Base-by-base conservation (phyloP, 768 basidiomycete species). In the Russula lepida region DNA sequence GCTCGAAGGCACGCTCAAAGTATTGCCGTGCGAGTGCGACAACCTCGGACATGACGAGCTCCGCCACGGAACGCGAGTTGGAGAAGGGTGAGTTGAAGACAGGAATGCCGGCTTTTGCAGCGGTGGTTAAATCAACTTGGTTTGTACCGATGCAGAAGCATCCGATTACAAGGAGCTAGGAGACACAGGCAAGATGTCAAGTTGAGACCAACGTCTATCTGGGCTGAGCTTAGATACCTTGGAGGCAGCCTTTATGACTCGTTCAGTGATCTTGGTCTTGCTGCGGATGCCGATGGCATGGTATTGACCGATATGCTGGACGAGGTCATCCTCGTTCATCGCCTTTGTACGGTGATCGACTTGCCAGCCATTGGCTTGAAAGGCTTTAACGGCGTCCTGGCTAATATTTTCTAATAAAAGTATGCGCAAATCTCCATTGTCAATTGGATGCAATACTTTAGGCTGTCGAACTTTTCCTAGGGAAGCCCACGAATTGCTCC, bases 91-190 rank as follows among this genome's bases (percentile, higher is more conserved):
- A 98, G 74, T 99, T 99, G 81, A 99, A 99, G 58, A 99, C 95
- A 30, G 95, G 92, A 66, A 99, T 89, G 60, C 97, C 97, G 55
- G 89, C 84, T 56, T 83, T 83, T 37, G 88, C 84, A 27, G 95
- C 93, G 3, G 88, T 84, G 53, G 71, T 62, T 49, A 99, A 85
- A 71, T 98, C 94, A 66, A 98, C 97, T 74, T 98, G 97, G 74
- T 98, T 98, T 56, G 92, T 95, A 54, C 97, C 97, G 66, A 99
- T 99, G 76, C 97, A 99, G 82, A 99, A 99, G 74, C 97, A 99
- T 12, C 97, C 95, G 64, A 98, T 92, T 69, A 87, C 91, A 13
- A 98, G 81, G 49, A 99, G 88, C 94, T 99, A 43, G 32, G 44
- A 28, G 13, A 32, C 13, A 6, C 12, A 41, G 8, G 23, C 13